Conservation (phyloP, 176 grass and related monocot genomes). For the Bolboschoenus planiculmis region DNA sequence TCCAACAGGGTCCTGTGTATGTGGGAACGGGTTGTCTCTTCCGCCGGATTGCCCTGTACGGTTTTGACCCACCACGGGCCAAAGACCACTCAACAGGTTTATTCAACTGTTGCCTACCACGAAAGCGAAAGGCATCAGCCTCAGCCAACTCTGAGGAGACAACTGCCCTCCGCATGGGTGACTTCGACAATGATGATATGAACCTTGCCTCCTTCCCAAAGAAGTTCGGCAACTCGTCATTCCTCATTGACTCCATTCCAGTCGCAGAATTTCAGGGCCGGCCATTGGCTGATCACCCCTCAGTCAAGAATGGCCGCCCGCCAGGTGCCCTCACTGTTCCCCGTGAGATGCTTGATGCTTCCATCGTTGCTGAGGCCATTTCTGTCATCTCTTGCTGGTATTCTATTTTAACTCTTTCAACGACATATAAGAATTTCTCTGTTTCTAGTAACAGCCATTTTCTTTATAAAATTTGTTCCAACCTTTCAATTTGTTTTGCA, state of each 20-base stretch:
- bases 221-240: constrained; percentile 90
- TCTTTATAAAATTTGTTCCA: background rate
- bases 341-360: constrained; percentile 74
- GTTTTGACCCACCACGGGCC: constrained; percentile 80
- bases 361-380: constrained; percentile 86
- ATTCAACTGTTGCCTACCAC: constrained; percentile 61
- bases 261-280: constrained; percentile 93
- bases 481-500: background rate
- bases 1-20: constrained; percentile 68
- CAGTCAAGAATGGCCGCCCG: constrained; percentile 81
- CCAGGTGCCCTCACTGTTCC: constrained; percentile 79
- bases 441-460: background rate
- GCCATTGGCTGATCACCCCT: constrained; percentile 85
- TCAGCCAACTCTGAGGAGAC: constrained; percentile 58
- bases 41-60: constrained; percentile 87
- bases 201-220: constrained; percentile 74
- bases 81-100: constrained; percentile 63
- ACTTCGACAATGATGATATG: constrained; percentile 68
- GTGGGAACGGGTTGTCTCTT: constrained; percentile 98
- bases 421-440: background rate
- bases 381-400: constrained; percentile 92
- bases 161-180: constrained; percentile 76
- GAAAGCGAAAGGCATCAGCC: constrained; percentile 35
- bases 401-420: background rate
- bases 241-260: constrained; percentile 86